Conservation (phyloP, 805 yeast species). For the Kodamaea nitidulidarum region DNA sequence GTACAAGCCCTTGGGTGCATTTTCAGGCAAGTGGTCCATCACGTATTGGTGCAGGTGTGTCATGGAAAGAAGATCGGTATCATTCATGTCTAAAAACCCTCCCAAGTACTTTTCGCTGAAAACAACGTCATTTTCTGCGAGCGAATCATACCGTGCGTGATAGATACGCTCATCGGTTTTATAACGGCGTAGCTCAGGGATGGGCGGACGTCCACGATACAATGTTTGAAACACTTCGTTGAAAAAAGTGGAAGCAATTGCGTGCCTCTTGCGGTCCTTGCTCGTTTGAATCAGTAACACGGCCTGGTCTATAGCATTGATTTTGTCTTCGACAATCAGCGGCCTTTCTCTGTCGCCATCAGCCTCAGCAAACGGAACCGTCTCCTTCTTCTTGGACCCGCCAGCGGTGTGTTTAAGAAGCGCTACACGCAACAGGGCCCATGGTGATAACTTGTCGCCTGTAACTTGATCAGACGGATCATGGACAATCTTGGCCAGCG, state of each 20-base stretch:
- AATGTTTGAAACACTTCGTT: conserved; percentile 39
- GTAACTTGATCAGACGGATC: not conserved
- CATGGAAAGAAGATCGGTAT: conserved; percentile 42
- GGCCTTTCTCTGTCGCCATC: conserved; percentile 1
- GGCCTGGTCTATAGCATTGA: conserved; percentile 1
- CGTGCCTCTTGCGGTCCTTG: conserved; percentile 9
- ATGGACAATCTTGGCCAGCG: conserved; percentile 4
- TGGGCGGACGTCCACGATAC: conserved; percentile 42
- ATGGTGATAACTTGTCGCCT: not conserved
- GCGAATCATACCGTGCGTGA: conserved; percentile 47
- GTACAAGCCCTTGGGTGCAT: conserved; percentile 33
- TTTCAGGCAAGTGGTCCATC: conserved; percentile 41
- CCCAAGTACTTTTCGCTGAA: conserved; percentile 53
- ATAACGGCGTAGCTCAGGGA: conserved; percentile 41
- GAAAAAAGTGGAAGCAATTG: conserved; percentile 40
- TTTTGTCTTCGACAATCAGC: not conserved
- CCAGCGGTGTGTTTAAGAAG: conserved; percentile 2
- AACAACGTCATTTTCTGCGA: conserved; percentile 22
- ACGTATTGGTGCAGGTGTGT: conserved; percentile 45
- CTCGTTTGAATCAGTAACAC: not conserved
- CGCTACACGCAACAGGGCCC: not conserved
- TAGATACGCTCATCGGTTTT: conserved; percentile 45
- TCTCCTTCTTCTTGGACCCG: conserved; percentile 4
- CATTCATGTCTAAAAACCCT: conserved; percentile 44
- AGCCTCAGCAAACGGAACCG: conserved; percentile 4